Percentiles rank a stretch among this genome's conserved stretches.
Conservation (phyloP, 2,329 filamentous ascomycete genomes). For the Neopestalotiopsis sp. region DNA sequence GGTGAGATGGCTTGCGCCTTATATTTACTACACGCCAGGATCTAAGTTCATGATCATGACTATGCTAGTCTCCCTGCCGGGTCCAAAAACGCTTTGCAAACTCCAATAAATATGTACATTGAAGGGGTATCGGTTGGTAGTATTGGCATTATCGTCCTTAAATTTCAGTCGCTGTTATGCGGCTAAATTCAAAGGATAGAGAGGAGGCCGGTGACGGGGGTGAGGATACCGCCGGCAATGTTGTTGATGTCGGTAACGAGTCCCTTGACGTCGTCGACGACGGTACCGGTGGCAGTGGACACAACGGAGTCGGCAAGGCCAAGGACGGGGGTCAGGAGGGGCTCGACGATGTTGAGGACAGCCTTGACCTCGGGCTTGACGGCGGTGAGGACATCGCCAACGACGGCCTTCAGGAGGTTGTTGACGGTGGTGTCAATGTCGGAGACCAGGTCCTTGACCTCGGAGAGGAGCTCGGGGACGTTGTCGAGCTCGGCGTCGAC, state of each 20-base stretch:
- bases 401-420: conserved; percentile 24
- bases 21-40: conserved; percentile 26
- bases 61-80: conserved; percentile 21
- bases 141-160: neutral
- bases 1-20: conserved; percentile 23
- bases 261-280: conserved; percentile 26
- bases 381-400: conserved; percentile 25
- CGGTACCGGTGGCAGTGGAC: conserved; percentile 21
- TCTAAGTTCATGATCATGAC: conserved; percentile 30
- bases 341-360: conserved; percentile 27
- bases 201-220: conserved; percentile 24
- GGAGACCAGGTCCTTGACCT: conserved; percentile 29
- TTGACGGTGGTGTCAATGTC: conserved; percentile 25
- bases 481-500: conserved; percentile 27
- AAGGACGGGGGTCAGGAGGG: conserved; percentile 31
- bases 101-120: conserved; percentile 17
- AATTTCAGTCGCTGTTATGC: no score
- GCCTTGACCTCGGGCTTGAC: conserved; percentile 34
- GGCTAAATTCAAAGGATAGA: conserved; percentile 12
- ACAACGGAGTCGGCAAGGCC: conserved; percentile 27
- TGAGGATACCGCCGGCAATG: conserved; percentile 23
- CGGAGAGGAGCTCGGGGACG: conserved; percentile 28
- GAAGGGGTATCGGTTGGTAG: conserved; percentile 4
- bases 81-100: conserved; percentile 23
- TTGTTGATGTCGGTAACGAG: conserved; percentile 25